Percentiles rank a stretch among this genome's conserved stretches.
Conservation (phyloP, 2,329 filamentous ascomycete genomes). For the Arthrobotrys entomopaga region DNA sequence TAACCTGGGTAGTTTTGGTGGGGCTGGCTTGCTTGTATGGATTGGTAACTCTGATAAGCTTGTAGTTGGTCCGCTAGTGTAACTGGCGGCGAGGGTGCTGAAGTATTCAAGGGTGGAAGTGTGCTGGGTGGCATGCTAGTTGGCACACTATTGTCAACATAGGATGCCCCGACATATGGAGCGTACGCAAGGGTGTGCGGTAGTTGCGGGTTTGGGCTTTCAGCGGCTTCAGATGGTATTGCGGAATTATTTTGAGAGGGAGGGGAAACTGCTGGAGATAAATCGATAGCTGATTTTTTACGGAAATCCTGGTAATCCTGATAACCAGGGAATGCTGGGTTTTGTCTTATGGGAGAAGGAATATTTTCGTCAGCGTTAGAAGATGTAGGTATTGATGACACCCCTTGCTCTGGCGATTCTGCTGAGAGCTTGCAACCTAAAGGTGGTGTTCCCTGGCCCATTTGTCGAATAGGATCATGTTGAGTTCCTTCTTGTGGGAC, state of each 20-base stretch:
- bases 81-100: background rate
- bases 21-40: background rate
- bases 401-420: background rate
- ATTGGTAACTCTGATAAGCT: conserved; percentile 31
- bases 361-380: conserved; percentile 6
- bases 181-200: background rate
- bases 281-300: conserved; percentile 6
- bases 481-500: background rate
- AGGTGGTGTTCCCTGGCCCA: background rate
- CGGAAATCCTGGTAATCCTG: conserved; percentile 34
- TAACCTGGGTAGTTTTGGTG: conserved; percentile 16
- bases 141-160: background rate
- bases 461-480: background rate
- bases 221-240: background rate
- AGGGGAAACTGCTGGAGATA: too few species aligned
- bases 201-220: background rate
- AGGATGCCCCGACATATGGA: background rate
- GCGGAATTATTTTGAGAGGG: too few species aligned
- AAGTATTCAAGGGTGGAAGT: too few species aligned
- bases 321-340: conserved; percentile 33
- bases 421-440: background rate
- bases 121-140: background rate
- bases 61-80: conserved; percentile 47
- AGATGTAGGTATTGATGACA: background rate
- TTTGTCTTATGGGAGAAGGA: conserved; percentile 20